Percentiles rank a stretch among this genome's conserved stretches.
Conservation (phyloP, 768 basidiomycete species). For the Trametes cingulata region DNA sequence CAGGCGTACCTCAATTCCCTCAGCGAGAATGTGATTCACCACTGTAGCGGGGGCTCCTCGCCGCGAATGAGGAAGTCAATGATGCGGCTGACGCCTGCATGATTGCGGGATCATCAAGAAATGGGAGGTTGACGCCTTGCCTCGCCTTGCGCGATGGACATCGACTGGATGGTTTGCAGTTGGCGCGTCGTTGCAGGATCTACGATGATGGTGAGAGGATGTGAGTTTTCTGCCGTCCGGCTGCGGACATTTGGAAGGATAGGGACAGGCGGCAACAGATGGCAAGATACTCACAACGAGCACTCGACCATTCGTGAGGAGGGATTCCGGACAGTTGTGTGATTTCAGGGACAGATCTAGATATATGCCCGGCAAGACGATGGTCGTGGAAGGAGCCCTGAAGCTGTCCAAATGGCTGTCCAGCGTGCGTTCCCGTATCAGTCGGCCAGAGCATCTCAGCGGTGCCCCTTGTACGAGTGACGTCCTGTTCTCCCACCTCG, state of each 20-base stretch:
- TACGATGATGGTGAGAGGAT: not conserved
- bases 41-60: not conserved
- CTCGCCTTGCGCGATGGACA: not conserved
- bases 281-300: not conserved
- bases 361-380: no score
- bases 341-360: no score
- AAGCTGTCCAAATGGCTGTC: no score
- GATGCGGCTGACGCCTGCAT: not conserved
- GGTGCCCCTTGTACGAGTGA: no score
- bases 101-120: not conserved
- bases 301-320: not conserved
- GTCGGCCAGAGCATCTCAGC: no score
- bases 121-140: not conserved
- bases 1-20: not conserved
- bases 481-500: no score
- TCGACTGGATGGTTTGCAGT: not conserved
- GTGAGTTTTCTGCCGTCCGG: no score
- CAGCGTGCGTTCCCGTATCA: no score
- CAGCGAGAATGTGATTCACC: not conserved
- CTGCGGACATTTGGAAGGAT: no score
- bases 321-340: not conserved
- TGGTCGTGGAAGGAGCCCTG: no score
- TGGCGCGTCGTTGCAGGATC: not conserved
- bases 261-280: not conserved
- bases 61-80: not conserved